Base-by-base conservation (phyloP, 2,329 filamentous ascomycete genomes). In the Sarocladiaceae sp. region DNA sequence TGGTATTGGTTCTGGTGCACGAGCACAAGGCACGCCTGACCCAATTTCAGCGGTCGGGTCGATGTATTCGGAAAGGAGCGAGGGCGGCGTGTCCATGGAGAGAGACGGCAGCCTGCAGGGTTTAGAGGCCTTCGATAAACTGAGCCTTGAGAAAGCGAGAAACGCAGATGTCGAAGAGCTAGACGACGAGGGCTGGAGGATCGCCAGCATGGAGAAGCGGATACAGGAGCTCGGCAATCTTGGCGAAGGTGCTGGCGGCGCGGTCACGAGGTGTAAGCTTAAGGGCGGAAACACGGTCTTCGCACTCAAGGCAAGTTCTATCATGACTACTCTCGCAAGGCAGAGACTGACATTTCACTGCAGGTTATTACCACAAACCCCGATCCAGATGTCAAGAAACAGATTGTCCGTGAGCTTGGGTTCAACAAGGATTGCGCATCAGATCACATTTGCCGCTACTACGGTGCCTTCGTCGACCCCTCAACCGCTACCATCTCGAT, bases 401-500 rank as follows among this genome's bases (percentile, higher is more conserved):
- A 98, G 66, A 98, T 98, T 55, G 80, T 97, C 48, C 85, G 93
- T 59, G 93, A 98, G 64, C 74, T 98, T 44, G 88, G 87, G 50
- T 98, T 97, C 75, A 98, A 98, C 74, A 96, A 96, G 67, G 88
- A 90, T 53, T 97, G 93, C 62, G 89, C 88, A 5, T 96, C 89
- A 4, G 85, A 93, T 48, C 89, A 97, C 63, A 98, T 98, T 57
- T 98, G 93, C 67, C 82, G 85, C 51, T 98, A 98, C 68, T 98
- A 96, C 58, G 93, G 93, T 51, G 91, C 91, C 32, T 98, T 97
- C 62, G 88, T 94, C 61, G 91, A 98, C 60, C 86, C 93, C 47
- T 85, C 88, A n/a, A 94, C 88, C 9, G 88, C 90, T 42, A 97
- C 91, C 39, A 97, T 98, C 53, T 95, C 88, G 39, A 98, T 98